Evolutionary conservation across 2,329 filamentous ascomycete species (phyloP), one percentile per base, ranked within the genome.

Genomic region (Fusarium globosum): DNA sequence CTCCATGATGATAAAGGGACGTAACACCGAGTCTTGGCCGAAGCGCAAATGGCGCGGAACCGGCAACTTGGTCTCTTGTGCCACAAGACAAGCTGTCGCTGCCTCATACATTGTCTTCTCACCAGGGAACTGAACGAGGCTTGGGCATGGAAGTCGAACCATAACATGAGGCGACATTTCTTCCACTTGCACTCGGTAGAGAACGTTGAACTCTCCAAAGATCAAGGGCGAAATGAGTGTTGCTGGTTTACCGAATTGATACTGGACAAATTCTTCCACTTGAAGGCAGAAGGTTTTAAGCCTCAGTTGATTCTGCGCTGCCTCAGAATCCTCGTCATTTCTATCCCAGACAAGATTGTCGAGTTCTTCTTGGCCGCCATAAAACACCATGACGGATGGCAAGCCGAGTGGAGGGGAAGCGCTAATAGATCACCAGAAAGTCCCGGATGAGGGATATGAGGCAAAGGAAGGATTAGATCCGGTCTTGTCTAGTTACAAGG

Each of bases 1-100:
- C 2, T 79, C 58, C 61, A 81, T 78, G 14, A 82, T 76, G 2
- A 79, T 68, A 41, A 80, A 81, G 0, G 79, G 78, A 1, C 80
- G 78, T 11, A 80, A 52, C 1, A 20, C 53, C 2, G 64, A 48
- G 26, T 79, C 75, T 4, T 76, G 43, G 2, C 72, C 77, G 33
- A 69, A 76, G 20, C n/a, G 48, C 1, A 71, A 18, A 13, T 48
- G 45, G 9, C 26, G 38, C 2, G 73, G 67, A 2, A 76, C 39
- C 2, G 49, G 65, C 1, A 79, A 13, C 1, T n/a, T 3, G 1
- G 68, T 77, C 1, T 68, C 33, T 33, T 33, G 33, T 33, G 33
- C 33, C 33, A 76, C 33, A 2, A 68, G 59, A 2, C 28, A 48
- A 8, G 71, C 67, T 16, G 71, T 72, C 1, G 72, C 71, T 0